Conservation (phyloP, 1,139 yeast species). For the Pichia sp. region DNA sequence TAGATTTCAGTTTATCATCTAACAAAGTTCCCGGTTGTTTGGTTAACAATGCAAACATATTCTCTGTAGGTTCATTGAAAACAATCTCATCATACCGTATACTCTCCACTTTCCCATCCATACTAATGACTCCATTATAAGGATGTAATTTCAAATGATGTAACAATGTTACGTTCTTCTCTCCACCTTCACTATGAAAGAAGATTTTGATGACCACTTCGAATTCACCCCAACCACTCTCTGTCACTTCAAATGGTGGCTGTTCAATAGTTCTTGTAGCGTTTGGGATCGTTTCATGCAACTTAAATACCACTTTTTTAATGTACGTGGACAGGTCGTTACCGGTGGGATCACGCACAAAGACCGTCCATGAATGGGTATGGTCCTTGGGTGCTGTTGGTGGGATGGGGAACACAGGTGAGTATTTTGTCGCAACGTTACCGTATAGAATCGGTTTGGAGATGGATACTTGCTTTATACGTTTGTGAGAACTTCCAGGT, state of each 20-base stretch:
- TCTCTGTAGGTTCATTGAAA: slow-evolving; percentile 93
- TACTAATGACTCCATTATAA: slow-evolving; percentile 30
- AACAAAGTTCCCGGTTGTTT: slow-evolving; percentile 66
- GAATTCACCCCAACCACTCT: slow-evolving; percentile 99
- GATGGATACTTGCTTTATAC: slow-evolving; percentile 57
- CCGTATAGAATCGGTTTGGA: slow-evolving; percentile 87
- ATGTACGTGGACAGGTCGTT: slow-evolving; percentile 79
- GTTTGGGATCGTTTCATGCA: slow-evolving; percentile 89
- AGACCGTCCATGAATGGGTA: slow-evolving; percentile 94
- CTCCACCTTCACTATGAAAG: slow-evolving; percentile 80
- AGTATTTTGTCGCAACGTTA: slow-evolving; percentile 56
- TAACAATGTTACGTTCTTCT: slow-evolving; percentile 77
- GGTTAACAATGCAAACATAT: slow-evolving; percentile 72
- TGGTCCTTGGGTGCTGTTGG: slow-evolving; percentile 80
- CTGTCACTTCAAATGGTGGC: slow-evolving; percentile 94
- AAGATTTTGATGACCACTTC: slow-evolving; percentile 84
- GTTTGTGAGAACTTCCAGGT: slow-evolving; percentile 21
- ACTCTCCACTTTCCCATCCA: slow-evolving; percentile 47
- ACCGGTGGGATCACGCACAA: slow-evolving; percentile 75
- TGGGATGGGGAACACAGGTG: slow-evolving; percentile 46
- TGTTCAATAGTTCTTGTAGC: slow-evolving; percentile 76
- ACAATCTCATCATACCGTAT: slow-evolving; percentile 85
- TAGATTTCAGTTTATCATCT: slow-evolving; percentile 40
- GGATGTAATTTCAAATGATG: slow-evolving; percentile 93
- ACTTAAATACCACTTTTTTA: slow-evolving; percentile 86